A percentile compares a stretch with the other conserved stretches of the same genome.
phyloP scores from a whole-genome alignment of 768 basidiomycete species.

The Artomyces pyxidatus region DNA sequence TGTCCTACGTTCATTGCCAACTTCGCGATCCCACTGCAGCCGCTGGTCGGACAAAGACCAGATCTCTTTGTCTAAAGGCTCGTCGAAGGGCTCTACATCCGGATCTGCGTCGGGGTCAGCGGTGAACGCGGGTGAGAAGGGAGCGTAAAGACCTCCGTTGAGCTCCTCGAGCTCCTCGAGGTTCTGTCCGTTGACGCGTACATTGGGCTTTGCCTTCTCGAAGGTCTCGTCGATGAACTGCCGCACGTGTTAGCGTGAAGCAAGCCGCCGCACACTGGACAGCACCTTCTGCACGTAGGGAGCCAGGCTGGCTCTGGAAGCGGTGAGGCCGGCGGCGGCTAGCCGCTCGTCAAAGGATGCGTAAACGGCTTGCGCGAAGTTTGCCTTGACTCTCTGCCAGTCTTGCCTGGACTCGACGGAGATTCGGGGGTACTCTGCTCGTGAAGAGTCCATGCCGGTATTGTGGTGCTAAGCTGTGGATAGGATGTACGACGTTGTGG shows the following conservation, averaged over 20 bases:
- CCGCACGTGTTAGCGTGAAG: background rate
- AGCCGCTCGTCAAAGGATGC: slow-evolving; percentile 7
- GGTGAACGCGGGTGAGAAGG: background rate
- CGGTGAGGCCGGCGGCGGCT: slow-evolving; percentile 3
- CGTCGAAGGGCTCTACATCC: slow-evolving; percentile 68
- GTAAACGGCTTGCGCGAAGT: slow-evolving; percentile 9
- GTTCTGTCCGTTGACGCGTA: slow-evolving; percentile 15
- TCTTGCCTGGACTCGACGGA: slow-evolving; percentile 12
- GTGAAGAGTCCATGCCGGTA: slow-evolving; percentile 12
- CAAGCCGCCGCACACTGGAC: background rate
- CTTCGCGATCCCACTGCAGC: slow-evolving; percentile 65
- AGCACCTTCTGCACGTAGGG: slow-evolving; percentile 8
- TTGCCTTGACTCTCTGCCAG: slow-evolving; percentile 13
- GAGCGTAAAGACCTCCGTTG: slow-evolving; percentile 6
- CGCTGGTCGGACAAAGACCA: slow-evolving; percentile 74
- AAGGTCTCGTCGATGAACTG: slow-evolving; percentile 14
- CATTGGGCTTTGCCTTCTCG: slow-evolving; percentile 12
- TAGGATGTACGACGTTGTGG: too few species aligned
- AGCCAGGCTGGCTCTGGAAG: slow-evolving; percentile 1
- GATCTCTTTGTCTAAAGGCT: slow-evolving; percentile 74
- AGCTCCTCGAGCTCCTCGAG: slow-evolving; percentile 12
- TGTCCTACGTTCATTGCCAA: slow-evolving; percentile 58
- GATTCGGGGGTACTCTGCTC: slow-evolving; percentile 12
- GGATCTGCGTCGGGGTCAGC: slow-evolving; percentile 31
- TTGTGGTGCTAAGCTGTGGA: too few species aligned